phyloP scores from a whole-genome alignment of 176 grass and related monocot species.

The Rhynchospora pubera region DNA sequence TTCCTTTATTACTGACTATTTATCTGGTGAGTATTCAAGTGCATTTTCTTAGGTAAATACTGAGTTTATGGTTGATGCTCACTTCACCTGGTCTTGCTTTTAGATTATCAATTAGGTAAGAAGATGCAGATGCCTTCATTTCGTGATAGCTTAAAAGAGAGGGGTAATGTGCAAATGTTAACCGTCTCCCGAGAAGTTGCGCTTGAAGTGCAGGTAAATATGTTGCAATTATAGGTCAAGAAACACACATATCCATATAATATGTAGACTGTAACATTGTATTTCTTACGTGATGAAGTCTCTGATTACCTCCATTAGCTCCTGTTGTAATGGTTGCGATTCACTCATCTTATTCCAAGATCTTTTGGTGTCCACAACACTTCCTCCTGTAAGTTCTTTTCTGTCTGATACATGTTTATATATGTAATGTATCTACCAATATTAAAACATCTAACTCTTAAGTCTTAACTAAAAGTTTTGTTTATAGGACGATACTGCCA shows the following conservation, averaged over 20 bases:
- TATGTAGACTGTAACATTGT: not conserved
- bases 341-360: conserved; percentile 87
- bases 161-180: conserved; percentile 85
- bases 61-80: not conserved
- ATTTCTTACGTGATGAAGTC: conserved; percentile 57
- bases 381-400: conserved; percentile 65
- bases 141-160: conserved; percentile 72
- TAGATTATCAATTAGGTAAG: conserved; percentile 79
- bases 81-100: conserved; percentile 7
- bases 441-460: not conserved
- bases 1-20: conserved; percentile 89
- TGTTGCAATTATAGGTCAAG: not conserved
- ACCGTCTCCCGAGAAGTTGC: conserved; percentile 89
- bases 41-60: not conserved
- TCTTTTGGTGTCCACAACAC: conserved; percentile 81
- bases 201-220: conserved; percentile 86
- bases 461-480: not conserved
- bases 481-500: conserved; percentile 76
- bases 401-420: conserved; percentile 2
- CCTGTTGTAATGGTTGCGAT: conserved; percentile 62
- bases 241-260: not conserved
- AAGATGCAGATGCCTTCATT: conserved; percentile 78
- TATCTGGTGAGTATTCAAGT: conserved; percentile 47
- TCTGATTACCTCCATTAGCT: conserved; percentile 66
- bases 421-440: conserved; percentile 16